Percentiles rank a stretch among this genome's conserved stretches.
Evolutionary conservation across 2,329 filamentous ascomycete species (phyloP).

Genomic region (Plenodomus biglobosus): DNA sequence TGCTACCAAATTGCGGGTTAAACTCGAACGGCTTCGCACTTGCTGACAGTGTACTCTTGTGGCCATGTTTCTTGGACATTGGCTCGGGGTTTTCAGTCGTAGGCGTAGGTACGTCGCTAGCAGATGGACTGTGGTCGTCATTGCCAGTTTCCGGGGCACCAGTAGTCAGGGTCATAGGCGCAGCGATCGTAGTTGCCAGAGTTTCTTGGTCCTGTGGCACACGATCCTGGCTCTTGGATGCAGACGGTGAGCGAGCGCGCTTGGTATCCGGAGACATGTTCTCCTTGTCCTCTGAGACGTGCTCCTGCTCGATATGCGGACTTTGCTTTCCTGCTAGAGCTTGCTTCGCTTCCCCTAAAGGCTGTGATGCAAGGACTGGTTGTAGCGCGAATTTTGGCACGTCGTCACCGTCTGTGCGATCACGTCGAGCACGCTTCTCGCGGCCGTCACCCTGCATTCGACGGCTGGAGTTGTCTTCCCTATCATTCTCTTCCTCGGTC

Average conservation of each 20-base stretch:
- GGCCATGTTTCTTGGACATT: slow-evolving; percentile 28
- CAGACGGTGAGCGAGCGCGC: slow-evolving; percentile 19
- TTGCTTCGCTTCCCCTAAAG: slow-evolving; percentile 31
- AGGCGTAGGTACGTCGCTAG: slow-evolving; percentile 33
- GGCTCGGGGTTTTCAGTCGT: slow-evolving; percentile 33
- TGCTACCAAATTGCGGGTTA: slow-evolving; percentile 32
- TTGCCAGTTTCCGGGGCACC: slow-evolving; percentile 14
- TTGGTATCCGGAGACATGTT: slow-evolving; percentile 37
- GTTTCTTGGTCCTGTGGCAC: slow-evolving; percentile 15
- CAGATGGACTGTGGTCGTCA: slow-evolving; percentile 28
- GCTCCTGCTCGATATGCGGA: slow-evolving; percentile 22
- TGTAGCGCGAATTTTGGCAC: slow-evolving; percentile 70
- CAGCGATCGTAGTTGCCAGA: slow-evolving; percentile 9
- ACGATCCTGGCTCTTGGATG: slow-evolving; percentile 32
- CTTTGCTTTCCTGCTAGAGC: slow-evolving; percentile 25
- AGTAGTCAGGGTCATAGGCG: slow-evolving; percentile 12
- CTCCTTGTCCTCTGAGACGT: slow-evolving; percentile 40
- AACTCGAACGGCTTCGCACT: slow-evolving; percentile 69
- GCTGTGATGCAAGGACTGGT: slow-evolving; percentile 43
- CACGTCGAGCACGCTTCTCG: slow-evolving; percentile 72
- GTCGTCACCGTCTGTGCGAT: slow-evolving; percentile 67
- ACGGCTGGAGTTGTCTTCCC: slow-evolving; percentile 63
- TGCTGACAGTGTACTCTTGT: slow-evolving; percentile 64
- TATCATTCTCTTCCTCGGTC: slow-evolving; percentile 45
- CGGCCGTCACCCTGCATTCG: slow-evolving; percentile 66